Evolutionary conservation across 2,329 filamentous ascomycete genomes (phyloP), one percentile per base, ranked within the genome.

Genomic region (Alternaria tenuissima): DNA sequence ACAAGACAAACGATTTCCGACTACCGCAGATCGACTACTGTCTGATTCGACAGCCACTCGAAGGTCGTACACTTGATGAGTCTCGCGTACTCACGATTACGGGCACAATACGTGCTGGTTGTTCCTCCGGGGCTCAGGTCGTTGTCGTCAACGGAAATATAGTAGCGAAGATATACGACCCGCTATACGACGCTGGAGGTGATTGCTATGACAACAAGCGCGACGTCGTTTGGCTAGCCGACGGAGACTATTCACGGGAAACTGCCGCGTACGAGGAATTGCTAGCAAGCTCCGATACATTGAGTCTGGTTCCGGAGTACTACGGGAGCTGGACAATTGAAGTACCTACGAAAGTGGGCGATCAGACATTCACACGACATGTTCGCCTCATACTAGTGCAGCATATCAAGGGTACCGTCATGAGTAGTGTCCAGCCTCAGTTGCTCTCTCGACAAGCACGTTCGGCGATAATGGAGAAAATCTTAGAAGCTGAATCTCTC

Each of bases 151-250:
- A 61, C 5, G 30, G 42, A 8, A 22, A 9, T 11, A 22, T 54
- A 28, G 57, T 61, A 7, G 57, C 61, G 4, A 63, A 57, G 30
- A 61, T 61, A 14, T 61, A 57, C 34, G 57, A 63, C 14, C 61
- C 61, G 7, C 46, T 61, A 6, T 62, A 59, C 22, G 57, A 62
- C 12, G 16, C 39, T 16, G 20, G 16, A 1, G 26, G 43, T 12
- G 47, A 57, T 24, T 22, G 39, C 4, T 52, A 51, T n/a, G 42
- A 28, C 8, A 36, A 42, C 18, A 48, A 56, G 24, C 43, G 55
- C 38, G 42, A 57, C 24, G 57, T 61, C 16, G 36, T 61, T 16
- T 8, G 32, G 1, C 12, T 54, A n/a, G 54, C 57, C 1, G 53
- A 61, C 4, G 53, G 48, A 3, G 61, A 63, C 8, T 63, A 63